These are phyloP conservation scores for Spongispora temasekensis DNA, from an alignment of 1,284 basidiomycete species.

Conservation along the genomic window DNA sequence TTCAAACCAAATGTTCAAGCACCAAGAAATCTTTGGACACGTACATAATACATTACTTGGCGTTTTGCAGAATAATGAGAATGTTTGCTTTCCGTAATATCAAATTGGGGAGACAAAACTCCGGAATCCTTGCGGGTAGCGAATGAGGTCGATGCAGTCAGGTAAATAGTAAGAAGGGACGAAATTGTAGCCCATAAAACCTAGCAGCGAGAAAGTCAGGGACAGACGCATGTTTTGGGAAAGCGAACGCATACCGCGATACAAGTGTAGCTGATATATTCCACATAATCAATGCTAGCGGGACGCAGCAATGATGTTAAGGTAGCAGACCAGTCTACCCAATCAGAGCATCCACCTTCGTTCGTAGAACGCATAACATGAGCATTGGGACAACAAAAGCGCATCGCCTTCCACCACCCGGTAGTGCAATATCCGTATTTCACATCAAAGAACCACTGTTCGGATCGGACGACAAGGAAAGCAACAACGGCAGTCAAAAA, in stretches of 20 bases:
- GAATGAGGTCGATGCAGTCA: slow-evolving; percentile 88
- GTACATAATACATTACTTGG: slow-evolving; percentile 83
- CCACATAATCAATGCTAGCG: slow-evolving; percentile 43
- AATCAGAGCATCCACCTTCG: slow-evolving; percentile 61
- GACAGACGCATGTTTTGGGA: background rate
- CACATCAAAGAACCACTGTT: slow-evolving; percentile 91
- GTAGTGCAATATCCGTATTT: slow-evolving; percentile 87
- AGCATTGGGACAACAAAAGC: slow-evolving; percentile 74
- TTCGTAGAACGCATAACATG: slow-evolving; percentile 32
- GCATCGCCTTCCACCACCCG: slow-evolving; percentile 74
- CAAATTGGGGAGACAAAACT: slow-evolving; percentile 58
- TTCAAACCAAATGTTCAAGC: slow-evolving; percentile 17
- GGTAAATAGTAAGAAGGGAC: slow-evolving; percentile 78
- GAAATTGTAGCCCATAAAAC: slow-evolving; percentile 72
- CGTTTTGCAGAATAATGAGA: slow-evolving; percentile 45
- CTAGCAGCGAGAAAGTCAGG: slow-evolving; percentile 39
- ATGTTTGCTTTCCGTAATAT: slow-evolving; percentile 29
- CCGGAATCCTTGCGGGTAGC: slow-evolving; percentile 86
- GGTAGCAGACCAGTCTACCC: slow-evolving; percentile 74
- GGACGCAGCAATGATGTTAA: slow-evolving; percentile 36
- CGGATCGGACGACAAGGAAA: slow-evolving; percentile 83
- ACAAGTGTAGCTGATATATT: slow-evolving; percentile 73
- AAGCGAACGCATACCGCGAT: slow-evolving; percentile 71
- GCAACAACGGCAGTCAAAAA: slow-evolving; percentile 84
- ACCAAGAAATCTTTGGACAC: slow-evolving; percentile 31